These are phyloP conservation scores for Exophiala sideris DNA, from an alignment of 2,329 filamentous ascomycete species.

Conservation along the genomic window DNA sequence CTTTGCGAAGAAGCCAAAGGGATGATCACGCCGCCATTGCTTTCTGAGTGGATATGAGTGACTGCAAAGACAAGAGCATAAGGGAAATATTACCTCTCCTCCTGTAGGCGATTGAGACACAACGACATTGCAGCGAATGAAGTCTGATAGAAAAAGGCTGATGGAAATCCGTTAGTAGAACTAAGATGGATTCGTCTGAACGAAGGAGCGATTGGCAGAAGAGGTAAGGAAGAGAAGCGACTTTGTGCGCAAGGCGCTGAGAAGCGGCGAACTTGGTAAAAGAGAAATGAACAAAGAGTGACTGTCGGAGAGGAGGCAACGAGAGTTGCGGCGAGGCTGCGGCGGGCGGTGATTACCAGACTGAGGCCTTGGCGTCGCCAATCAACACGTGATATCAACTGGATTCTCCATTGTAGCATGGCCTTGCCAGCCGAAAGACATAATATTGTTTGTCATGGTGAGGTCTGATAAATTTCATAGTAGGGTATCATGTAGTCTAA, in stretches of 20 bases:
- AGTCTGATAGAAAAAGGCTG: background rate
- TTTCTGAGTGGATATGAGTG: constrained; percentile 58
- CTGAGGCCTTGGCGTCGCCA: too few species aligned
- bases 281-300: constrained; percentile 9
- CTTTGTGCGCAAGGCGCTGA: background rate
- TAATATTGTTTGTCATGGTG: too few species aligned
- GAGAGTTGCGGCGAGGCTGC: background rate
- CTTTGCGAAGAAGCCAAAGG: constrained; percentile 94
- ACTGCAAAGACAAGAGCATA: constrained; percentile 13
- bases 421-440: too few species aligned
- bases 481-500: too few species aligned
- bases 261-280: background rate
- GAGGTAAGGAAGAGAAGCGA: background rate
- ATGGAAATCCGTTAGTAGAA: background rate
- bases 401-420: too few species aligned
- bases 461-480: too few species aligned
- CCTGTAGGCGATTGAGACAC: constrained; percentile 80
- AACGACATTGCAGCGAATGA: constrained; percentile 64
- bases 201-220: background rate
- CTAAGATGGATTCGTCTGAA: background rate
- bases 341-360: too few species aligned
- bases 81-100: constrained; percentile 66
- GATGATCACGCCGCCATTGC: constrained; percentile 95
- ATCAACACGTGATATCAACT: too few species aligned
- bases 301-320: background rate